Percentiles rank a stretch among this genome's conserved stretches.
phyloP scores from a whole-genome alignment of 2,329 filamentous ascomycete genomes.

The Cladorrhinum sp. region DNA sequence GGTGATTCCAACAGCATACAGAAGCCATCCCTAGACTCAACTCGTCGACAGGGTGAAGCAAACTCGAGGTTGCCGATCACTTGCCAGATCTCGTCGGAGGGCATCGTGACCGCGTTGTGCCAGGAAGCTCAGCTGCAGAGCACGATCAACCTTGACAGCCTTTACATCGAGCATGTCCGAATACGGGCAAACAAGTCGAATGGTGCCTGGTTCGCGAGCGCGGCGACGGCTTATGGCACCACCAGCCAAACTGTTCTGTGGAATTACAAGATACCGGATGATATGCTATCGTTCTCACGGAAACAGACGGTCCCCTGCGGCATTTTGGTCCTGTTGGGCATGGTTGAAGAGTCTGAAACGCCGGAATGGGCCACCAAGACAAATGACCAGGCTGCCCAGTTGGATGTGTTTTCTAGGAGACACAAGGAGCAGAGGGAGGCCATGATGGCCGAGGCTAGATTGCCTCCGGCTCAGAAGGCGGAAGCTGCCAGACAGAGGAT shows the following conservation, averaged over 20 bases:
- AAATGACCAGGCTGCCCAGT: slow-evolving; percentile 34
- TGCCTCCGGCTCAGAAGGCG: slow-evolving; percentile 42
- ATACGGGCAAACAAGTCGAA: slow-evolving; percentile 33
- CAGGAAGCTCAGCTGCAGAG: slow-evolving; percentile 34
- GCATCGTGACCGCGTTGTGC: slow-evolving; percentile 44
- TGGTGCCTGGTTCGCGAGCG: slow-evolving; percentile 56
- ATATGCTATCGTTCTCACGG: slow-evolving; percentile 48
- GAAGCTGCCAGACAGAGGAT: slow-evolving; percentile 41
- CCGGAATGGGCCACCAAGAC: slow-evolving; percentile 52
- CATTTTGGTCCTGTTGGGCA: slow-evolving; percentile 52
- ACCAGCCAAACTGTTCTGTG: slow-evolving; percentile 55
- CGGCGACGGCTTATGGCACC: slow-evolving; percentile 53
- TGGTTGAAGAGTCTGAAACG: slow-evolving; percentile 49
- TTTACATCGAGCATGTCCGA: slow-evolving; percentile 48
- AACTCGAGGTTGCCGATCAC: slow-evolving; percentile 27
- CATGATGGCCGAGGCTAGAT: slow-evolving; percentile 41
- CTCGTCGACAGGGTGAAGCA: slow-evolving; percentile 32
- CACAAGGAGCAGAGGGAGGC: slow-evolving; percentile 41
- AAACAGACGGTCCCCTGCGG: slow-evolving; percentile 57
- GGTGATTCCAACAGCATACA: slow-evolving; percentile 19
- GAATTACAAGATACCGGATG: slow-evolving; percentile 57
- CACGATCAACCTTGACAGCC: slow-evolving; percentile 33
- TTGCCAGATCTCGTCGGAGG: slow-evolving; percentile 49
- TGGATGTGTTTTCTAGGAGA: slow-evolving; percentile 38
- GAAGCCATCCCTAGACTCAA: slow-evolving; percentile 36